Percentiles rank a stretch among this genome's conserved stretches.
phyloP scores from a whole-genome alignment of 148 eudicot genomes.

The Rhododendron ovatum region DNA sequence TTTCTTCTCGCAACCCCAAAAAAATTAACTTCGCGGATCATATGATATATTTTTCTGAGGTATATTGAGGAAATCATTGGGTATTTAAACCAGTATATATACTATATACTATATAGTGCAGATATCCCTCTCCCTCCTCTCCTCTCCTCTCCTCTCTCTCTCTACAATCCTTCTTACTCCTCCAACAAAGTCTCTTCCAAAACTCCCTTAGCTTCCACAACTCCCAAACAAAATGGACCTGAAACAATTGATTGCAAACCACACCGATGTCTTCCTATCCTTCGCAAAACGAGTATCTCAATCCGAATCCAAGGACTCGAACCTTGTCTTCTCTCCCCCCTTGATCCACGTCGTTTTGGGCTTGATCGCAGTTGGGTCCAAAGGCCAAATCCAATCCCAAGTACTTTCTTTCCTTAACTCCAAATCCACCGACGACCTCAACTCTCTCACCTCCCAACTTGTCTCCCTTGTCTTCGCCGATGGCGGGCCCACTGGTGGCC shows the following conservation, averaged over 20 bases:
- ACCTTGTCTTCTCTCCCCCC: constrained; percentile 68
- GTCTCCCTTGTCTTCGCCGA: constrained; percentile 54
- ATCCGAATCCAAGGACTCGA: constrained; percentile 24
- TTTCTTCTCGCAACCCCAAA: not conserved
- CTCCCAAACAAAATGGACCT: constrained; percentile 45
- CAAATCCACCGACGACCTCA: constrained; percentile 45
- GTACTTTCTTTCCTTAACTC: constrained; percentile 51
- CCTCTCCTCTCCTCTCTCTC: not conserved
- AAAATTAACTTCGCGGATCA: too few species aligned
- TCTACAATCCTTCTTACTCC: not conserved
- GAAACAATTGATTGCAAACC: constrained; percentile 44
- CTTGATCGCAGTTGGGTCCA: constrained; percentile 69
- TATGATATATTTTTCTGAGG: too few species aligned
- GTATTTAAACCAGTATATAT: too few species aligned
- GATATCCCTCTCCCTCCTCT: too few species aligned
- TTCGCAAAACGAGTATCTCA: constrained; percentile 34
- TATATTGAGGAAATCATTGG: too few species aligned
- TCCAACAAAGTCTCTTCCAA: too few species aligned
- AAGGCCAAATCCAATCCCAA: constrained; percentile 57
- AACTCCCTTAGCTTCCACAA: not conserved
- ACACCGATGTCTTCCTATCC: constrained; percentile 55
- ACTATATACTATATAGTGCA: too few species aligned
- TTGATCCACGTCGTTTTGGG: constrained; percentile 60
- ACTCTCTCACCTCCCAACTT: constrained; percentile 58
- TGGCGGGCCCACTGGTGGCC: constrained; percentile 54